Evolutionary conservation across 768 basidiomycete species (phyloP).

Genomic region (Tylopilus rubrobrunneus): DNA sequence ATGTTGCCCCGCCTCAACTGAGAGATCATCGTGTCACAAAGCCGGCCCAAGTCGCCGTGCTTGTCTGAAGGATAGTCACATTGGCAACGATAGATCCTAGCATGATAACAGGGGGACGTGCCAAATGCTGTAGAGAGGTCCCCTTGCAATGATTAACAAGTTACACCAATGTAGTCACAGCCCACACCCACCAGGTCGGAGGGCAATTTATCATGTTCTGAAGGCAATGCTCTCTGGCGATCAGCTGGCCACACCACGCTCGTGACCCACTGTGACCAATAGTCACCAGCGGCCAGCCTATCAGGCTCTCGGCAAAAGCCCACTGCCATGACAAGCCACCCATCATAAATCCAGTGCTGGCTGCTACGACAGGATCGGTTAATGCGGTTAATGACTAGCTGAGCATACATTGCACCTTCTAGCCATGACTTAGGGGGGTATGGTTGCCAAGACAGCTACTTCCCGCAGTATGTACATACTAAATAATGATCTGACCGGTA

Average conservation of each 20-base stretch:
- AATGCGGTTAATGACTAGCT: not conserved
- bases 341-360: conserved; percentile 1
- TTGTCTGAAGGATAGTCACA: not conserved
- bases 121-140: not conserved
- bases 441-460: no score
- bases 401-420: not conserved
- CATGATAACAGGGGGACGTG: not conserved
- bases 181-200: not conserved
- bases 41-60: not conserved
- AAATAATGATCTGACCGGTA: no score
- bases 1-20: no score
- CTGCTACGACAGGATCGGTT: not conserved
- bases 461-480: not conserved
- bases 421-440: no score
- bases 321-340: not conserved
- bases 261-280: no score
- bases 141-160: not conserved
- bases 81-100: not conserved
- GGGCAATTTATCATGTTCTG: not conserved
- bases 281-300: not conserved
- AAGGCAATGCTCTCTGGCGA: not conserved
- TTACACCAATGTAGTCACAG: not conserved
- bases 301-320: not conserved
- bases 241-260: no score
- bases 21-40: no score